Conservation (phyloP, 2,329 filamentous ascomycete species). For the Biscogniauxia sp. region DNA sequence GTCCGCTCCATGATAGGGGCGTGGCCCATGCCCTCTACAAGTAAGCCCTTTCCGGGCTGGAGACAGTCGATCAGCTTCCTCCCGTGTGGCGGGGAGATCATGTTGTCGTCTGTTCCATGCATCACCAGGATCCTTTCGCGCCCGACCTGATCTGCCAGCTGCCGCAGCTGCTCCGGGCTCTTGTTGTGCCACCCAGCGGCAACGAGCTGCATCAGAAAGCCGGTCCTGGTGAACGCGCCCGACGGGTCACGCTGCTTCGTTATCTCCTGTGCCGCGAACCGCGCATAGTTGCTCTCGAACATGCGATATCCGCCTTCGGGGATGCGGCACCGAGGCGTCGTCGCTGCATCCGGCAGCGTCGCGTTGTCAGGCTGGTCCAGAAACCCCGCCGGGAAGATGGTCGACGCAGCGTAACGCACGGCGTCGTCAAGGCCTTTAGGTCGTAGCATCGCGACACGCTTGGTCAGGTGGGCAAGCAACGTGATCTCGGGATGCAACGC, state of each 20-base stretch:
- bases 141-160: slow-evolving; percentile 67
- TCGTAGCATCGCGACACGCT: slow-evolving; percentile 55
- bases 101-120: slow-evolving; percentile 73
- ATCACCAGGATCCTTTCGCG: slow-evolving; percentile 72
- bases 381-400: slow-evolving; percentile 66
- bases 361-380: slow-evolving; percentile 59
- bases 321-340: slow-evolving; percentile 38
- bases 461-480: slow-evolving; percentile 45
- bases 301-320: slow-evolving; percentile 39
- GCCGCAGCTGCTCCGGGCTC: slow-evolving; percentile 60
- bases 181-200: slow-evolving; percentile 82
- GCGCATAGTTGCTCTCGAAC: slow-evolving; percentile 76
- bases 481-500: slow-evolving; percentile 56
- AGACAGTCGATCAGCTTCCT: slow-evolving; percentile 65
- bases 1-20: slow-evolving; percentile 70
- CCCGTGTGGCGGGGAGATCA: slow-evolving; percentile 73
- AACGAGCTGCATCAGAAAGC: slow-evolving; percentile 74
- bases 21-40: slow-evolving; percentile 73
- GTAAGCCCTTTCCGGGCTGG: slow-evolving; percentile 51
- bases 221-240: slow-evolving; percentile 57
- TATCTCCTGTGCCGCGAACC: slow-evolving; percentile 78
- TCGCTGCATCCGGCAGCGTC: slow-evolving; percentile 43
- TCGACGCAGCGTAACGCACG: slow-evolving; percentile 59
- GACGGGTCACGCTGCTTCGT: slow-evolving; percentile 62
- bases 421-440: slow-evolving; percentile 69